Evolutionary conservation across 176 grass and related monocot species (phyloP).

Genomic region (Bothriochloa decipiens): DNA sequence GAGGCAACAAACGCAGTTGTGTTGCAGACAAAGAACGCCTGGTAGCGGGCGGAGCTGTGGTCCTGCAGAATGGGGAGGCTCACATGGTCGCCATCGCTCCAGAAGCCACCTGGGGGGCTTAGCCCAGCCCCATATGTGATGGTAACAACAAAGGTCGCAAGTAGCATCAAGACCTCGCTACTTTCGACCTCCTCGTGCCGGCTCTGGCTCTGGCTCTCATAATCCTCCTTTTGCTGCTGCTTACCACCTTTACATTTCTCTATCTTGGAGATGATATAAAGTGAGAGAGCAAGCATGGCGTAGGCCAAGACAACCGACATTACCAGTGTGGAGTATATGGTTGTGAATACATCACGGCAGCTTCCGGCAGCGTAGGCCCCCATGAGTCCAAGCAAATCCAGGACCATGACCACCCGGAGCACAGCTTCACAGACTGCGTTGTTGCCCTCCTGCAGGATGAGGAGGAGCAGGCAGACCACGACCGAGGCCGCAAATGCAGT

Average conservation of each 20-base stretch:
- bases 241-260: too few species aligned
- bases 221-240: too few species aligned
- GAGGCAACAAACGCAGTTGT: slow-evolving; percentile 25
- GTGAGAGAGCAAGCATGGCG: background rate
- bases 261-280: background rate
- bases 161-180: background rate
- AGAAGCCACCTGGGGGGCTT: slow-evolving; percentile 37
- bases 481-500: slow-evolving; percentile 37
- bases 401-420: slow-evolving; percentile 12
- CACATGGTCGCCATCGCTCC: background rate
- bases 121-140: slow-evolving; percentile 40
- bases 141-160: slow-evolving; percentile 11
- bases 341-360: background rate
- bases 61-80: background rate
- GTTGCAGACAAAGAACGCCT: slow-evolving; percentile 38
- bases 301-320: background rate
- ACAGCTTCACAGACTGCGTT: background rate
- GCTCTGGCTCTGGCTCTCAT: too few species aligned
- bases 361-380: slow-evolving; percentile 41
- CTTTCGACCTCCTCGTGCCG: background rate
- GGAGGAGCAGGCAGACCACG: background rate
- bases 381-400: slow-evolving; percentile 40
- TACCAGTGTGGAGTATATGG: slow-evolving; percentile 14
- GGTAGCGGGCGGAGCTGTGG: background rate
- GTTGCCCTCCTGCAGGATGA: background rate